A percentile compares a stretch with the other conserved stretches of the same genome.
Conservation (phyloP, 1,284 basidiomycete genomes). For the Sparassis latifolia region DNA sequence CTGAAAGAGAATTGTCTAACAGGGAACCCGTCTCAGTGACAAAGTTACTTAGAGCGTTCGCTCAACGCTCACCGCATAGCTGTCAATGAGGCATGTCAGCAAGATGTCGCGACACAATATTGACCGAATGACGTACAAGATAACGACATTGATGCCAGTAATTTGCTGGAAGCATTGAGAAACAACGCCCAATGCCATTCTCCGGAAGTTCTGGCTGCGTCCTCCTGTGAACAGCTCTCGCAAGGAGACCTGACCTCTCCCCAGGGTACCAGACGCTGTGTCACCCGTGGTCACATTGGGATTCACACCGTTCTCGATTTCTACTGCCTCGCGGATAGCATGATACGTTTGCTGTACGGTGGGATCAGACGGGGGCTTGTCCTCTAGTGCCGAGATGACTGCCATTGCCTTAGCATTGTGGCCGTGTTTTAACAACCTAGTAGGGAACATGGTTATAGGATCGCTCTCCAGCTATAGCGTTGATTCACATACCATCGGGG, state of each 20-base stretch:
- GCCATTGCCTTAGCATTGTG: conserved; percentile 53
- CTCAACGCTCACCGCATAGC: conserved; percentile 18
- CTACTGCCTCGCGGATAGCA: conserved; percentile 47
- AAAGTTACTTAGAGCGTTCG: neutral
- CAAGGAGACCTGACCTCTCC: conserved; percentile 25
- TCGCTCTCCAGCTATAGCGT: no score
- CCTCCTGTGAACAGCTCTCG: conserved; percentile 53
- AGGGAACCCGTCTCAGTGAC: neutral
- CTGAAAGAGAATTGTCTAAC: conserved; percentile 50
- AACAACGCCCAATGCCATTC: conserved; percentile 49
- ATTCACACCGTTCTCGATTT: conserved; percentile 9
- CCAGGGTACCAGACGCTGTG: conserved; percentile 6
- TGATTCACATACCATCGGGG: conserved; percentile 44
- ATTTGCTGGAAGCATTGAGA: conserved; percentile 70
- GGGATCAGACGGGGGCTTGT: conserved; percentile 43
- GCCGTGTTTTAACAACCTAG: conserved; percentile 46
- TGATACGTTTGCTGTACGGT: conserved; percentile 47
- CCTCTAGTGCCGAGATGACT: conserved; percentile 56
- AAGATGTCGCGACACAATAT: neutral
- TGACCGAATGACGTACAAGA: conserved; percentile 40
- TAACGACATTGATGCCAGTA: conserved; percentile 58
- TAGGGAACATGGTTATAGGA: neutral
- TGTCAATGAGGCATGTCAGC: neutral
- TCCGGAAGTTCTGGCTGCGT: conserved; percentile 56
- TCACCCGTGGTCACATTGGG: neutral